A percentile compares a stretch with the other conserved stretches of the same genome.
Evolutionary conservation across 2,329 filamentous ascomycete genomes (phyloP).

Genomic region (Proliferodiscus dingleyae): DNA sequence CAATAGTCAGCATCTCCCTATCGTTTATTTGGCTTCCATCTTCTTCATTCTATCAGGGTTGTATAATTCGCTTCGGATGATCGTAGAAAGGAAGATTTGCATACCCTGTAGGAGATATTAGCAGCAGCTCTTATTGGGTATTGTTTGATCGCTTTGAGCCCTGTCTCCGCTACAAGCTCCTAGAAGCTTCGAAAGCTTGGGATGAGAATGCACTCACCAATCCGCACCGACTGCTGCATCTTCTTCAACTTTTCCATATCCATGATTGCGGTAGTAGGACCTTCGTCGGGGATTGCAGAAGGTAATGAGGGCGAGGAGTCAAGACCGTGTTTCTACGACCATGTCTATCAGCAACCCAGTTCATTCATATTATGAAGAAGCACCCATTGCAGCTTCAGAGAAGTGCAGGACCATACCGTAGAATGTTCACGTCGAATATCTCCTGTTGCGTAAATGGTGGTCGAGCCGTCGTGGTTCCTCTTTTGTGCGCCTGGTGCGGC

Average conservation of each 20-base stretch:
- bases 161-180: background rate
- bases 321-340: constrained; percentile 6
- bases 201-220: constrained; percentile 7
- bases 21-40: constrained; percentile 4
- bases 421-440: constrained; percentile 1
- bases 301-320: constrained; percentile 8
- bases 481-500: background rate
- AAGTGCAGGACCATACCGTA: background rate
- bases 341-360: constrained; percentile 3
- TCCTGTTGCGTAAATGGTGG: constrained; percentile 2
- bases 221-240: constrained; percentile 59
- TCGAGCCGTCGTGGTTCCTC: constrained; percentile 2
- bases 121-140: constrained; percentile 5
- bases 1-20: constrained; percentile 24
- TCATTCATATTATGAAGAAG: background rate
- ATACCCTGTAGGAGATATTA: constrained; percentile 22
- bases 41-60: constrained; percentile 3
- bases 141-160: background rate
- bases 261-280: constrained; percentile 44
- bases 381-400: background rate
- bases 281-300: constrained; percentile 22
- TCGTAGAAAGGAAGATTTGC: constrained; percentile 9
- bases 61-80: constrained; percentile 1
- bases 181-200: background rate
- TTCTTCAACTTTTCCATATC: constrained; percentile 62